Evolutionary conservation across 192 early-diverging fungal species (phyloP).

Genomic region (Chytriomyces sp.): DNA sequence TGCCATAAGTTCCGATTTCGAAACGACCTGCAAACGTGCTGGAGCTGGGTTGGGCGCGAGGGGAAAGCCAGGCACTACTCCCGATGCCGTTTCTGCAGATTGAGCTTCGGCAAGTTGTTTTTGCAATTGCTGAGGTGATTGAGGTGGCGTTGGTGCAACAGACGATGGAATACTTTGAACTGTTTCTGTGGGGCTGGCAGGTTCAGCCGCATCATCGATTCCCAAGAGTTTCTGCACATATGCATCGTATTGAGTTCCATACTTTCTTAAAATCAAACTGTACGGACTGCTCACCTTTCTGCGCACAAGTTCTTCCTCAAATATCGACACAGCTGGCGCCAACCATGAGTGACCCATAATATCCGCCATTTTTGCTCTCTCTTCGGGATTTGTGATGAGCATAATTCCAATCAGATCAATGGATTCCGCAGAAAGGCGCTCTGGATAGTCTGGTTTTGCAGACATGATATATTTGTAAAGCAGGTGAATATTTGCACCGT

Average conservation of each 20-base stretch:
- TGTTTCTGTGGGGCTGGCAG: neutral
- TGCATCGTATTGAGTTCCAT: neutral
- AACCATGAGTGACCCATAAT: conserved; percentile 57
- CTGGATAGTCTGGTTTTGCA: conserved; percentile 62
- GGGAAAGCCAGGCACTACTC: neutral
- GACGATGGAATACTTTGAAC: neutral
- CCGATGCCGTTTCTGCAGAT: neutral
- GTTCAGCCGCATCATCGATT: neutral
- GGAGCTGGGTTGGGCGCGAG: neutral
- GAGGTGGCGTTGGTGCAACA: neutral
- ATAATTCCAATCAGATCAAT: conserved; percentile 54
- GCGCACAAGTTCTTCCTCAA: conserved; percentile 33
- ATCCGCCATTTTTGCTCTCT: conserved; percentile 57
- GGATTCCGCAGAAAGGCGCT: conserved; percentile 51
- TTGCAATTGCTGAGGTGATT: neutral
- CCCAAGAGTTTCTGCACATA: neutral
- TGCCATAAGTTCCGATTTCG: neutral
- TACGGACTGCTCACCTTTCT: conserved; percentile 16
- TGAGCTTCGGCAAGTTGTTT: neutral
- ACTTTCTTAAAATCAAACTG: neutral
- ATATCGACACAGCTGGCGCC: conserved; percentile 40
- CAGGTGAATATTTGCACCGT: conserved; percentile 63
- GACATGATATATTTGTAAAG: conserved; percentile 67
- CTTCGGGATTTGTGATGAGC: conserved; percentile 59
- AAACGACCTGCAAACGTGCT: neutral